These are phyloP conservation scores for Clonostachys chloroleuca DNA, from an alignment of 2,329 filamentous ascomycete genomes.

Conservation along the genomic window DNA sequence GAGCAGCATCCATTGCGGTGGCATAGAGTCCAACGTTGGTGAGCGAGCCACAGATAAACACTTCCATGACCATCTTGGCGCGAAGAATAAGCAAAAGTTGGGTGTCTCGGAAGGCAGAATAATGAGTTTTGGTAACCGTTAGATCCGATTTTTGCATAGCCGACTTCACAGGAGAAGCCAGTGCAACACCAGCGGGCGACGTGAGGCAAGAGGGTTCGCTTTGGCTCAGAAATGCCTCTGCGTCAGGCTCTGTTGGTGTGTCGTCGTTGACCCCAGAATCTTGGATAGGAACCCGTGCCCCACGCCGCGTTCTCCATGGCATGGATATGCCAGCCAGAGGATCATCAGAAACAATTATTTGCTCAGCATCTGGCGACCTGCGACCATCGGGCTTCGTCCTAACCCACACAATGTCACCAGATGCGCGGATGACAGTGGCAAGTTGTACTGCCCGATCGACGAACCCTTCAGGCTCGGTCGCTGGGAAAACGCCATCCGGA, in stretches of 20 bases:
- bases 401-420: constrained; percentile 76
- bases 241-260: neutral
- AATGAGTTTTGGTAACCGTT: constrained; percentile 66
- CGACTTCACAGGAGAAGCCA: constrained; percentile 34
- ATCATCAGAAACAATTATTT: constrained; percentile 39
- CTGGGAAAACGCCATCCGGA: constrained; percentile 61
- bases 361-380: constrained; percentile 49
- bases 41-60: constrained; percentile 84
- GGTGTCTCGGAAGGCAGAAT: constrained; percentile 80
- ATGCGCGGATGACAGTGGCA: constrained; percentile 65
- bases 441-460: constrained; percentile 63
- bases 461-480: constrained; percentile 60
- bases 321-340: constrained; percentile 5
- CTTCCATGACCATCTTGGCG: constrained; percentile 81
- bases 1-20: constrained; percentile 84
- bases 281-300: constrained; percentile 1
- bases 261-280: neutral
- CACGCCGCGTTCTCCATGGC: no score
- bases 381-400: constrained; percentile 68
- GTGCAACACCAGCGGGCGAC: constrained; percentile 37
- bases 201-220: constrained; percentile 35
- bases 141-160: constrained; percentile 43
- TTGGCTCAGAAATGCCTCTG: constrained; percentile 42
- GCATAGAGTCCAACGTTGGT: constrained; percentile 88
- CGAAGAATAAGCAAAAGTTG: constrained; percentile 72